Conservation (phyloP, 225 moss, liverwort and hornwort species). For the Ulota crispa region DNA sequence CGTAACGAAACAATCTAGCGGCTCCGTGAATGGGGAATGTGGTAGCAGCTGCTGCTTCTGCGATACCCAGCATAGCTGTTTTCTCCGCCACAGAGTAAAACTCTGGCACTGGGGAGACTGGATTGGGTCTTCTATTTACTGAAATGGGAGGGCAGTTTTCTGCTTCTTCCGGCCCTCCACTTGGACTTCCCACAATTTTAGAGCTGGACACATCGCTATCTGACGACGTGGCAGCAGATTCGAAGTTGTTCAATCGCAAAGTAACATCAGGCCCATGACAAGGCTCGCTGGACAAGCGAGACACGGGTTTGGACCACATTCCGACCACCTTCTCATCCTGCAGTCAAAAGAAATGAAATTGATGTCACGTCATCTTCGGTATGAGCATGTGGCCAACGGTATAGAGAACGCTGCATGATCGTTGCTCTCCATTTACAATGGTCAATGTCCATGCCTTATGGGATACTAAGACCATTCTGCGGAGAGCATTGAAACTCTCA, state of each 20-base stretch:
- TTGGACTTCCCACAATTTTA: constrained; percentile 46
- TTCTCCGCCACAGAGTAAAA: constrained; percentile 65
- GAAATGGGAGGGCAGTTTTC: constrained; percentile 22
- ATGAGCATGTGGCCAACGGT: neutral
- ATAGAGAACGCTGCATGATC: neutral
- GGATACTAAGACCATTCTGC: neutral
- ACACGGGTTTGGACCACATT: constrained; percentile 55
- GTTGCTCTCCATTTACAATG: neutral
- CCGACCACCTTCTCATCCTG: constrained; percentile 66
- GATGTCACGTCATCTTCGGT: constrained; percentile 6
- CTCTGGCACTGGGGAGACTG: constrained; percentile 34
- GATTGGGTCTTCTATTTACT: constrained; percentile 31
- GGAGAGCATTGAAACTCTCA: neutral
- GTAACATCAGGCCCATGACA: constrained; percentile 62
- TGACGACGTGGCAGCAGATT: constrained; percentile 46
- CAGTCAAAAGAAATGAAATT: constrained; percentile 7
- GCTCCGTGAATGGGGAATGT: constrained; percentile 33
- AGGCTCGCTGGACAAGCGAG: constrained; percentile 59
- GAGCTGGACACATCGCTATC: constrained; percentile 64
- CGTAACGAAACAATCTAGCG: constrained; percentile 49
- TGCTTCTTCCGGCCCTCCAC: constrained; percentile 43
- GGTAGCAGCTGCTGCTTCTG: constrained; percentile 33
- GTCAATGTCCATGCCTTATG: neutral
- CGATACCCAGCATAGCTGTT: constrained; percentile 69
- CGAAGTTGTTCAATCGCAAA: constrained; percentile 54